These are phyloP conservation scores for Evansstolkia leycettana DNA, from an alignment of 495 filamentous ascomycete genomes.

Conservation along the genomic window DNA sequence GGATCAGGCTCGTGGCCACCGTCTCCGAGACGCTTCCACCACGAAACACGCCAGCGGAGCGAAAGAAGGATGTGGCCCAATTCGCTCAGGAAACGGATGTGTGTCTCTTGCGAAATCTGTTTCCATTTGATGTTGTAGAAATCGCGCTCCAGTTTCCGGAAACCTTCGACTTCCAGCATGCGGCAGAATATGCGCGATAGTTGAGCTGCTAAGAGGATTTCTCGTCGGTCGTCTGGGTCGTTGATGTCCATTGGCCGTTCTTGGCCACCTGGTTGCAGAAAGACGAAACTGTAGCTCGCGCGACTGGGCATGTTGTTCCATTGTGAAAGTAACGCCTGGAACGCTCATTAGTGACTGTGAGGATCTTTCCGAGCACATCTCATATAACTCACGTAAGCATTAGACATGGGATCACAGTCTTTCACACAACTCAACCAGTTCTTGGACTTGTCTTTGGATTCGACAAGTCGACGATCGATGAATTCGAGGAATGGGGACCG, in stretches of 20 bases:
- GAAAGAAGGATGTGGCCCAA: slow-evolving; percentile 34
- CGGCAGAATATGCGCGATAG: slow-evolving; percentile 37
- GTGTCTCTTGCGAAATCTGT: slow-evolving; percentile 32
- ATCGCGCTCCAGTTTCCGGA: slow-evolving; percentile 35
- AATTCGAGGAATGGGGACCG: slow-evolving; percentile 35
- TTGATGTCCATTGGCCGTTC: slow-evolving; percentile 32
- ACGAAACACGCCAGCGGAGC: slow-evolving; percentile 37
- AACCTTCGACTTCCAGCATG: slow-evolving; percentile 39
- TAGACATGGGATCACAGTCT: slow-evolving; percentile 32
- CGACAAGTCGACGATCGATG: slow-evolving; percentile 33
- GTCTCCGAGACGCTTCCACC: slow-evolving; percentile 37
- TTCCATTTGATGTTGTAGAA: slow-evolving; percentile 42
- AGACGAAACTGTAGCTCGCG: slow-evolving; percentile 32
- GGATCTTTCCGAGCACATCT: not conserved
- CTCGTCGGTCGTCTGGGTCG: slow-evolving; percentile 24
- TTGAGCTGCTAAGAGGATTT: slow-evolving; percentile 35
- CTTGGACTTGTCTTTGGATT: slow-evolving; percentile 37
- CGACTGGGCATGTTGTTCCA: slow-evolving; percentile 44
- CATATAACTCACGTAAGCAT: slow-evolving; percentile 25
- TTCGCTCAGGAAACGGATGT: slow-evolving; percentile 30
- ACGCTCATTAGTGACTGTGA: too few species aligned
- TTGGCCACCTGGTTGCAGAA: slow-evolving; percentile 16
- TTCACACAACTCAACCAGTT: slow-evolving; percentile 36
- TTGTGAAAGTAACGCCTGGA: slow-evolving; percentile 29
- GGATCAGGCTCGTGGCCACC: slow-evolving; percentile 31